phyloP scores from a whole-genome alignment of 2,329 filamentous ascomycete genomes.

The Aspergillus ochraceus region DNA sequence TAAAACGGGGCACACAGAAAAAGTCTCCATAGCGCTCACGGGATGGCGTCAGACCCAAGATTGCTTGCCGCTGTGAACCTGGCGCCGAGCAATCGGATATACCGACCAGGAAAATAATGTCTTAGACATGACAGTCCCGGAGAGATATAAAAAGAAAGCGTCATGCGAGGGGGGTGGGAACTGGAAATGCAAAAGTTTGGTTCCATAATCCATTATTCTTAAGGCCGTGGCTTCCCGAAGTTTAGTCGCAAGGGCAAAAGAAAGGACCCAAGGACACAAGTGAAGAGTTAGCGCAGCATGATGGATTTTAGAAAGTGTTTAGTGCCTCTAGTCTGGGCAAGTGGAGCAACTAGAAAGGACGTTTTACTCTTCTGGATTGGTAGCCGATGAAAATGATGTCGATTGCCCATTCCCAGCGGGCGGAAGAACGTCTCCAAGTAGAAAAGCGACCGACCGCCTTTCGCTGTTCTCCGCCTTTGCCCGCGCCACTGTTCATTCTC shows the following conservation, averaged over 20 bases:
- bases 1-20: not conserved
- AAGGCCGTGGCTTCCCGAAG: not conserved
- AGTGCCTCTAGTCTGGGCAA: not conserved
- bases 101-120: not conserved
- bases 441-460: not conserved
- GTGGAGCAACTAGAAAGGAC: not conserved
- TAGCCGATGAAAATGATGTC: too few relatives aligned
- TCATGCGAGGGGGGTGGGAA: not conserved
- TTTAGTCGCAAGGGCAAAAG: not conserved
- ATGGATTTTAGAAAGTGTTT: not conserved
- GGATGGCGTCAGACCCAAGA: not conserved
- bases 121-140: not conserved
- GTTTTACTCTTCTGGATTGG: not conserved
- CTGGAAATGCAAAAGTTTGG: not conserved
- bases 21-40: not conserved
- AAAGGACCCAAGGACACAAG: not conserved
- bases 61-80: not conserved
- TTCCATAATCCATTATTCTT: not conserved
- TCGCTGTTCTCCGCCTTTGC: not conserved
- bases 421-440: too few relatives aligned
- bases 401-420: too few relatives aligned
- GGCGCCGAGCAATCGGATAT: not conserved
- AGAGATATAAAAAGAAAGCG: not conserved
- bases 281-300: not conserved
- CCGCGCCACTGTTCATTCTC: too few relatives aligned